phyloP scores from a whole-genome alignment of 352 stramenopile genomes.

The Pythium volutum region DNA sequence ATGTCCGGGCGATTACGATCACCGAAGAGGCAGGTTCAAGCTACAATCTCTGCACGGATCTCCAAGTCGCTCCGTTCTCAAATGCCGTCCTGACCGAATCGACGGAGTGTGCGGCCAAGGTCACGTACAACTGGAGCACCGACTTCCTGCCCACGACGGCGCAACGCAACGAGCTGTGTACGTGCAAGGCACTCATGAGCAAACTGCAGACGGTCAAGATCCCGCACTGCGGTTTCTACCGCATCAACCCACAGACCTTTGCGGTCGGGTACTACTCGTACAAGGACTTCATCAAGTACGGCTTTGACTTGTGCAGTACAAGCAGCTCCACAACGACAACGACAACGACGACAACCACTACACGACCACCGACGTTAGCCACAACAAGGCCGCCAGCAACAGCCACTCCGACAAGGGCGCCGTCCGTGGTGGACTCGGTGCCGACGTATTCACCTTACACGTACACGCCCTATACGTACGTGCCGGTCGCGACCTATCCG shows the following conservation, averaged over 20 bases:
- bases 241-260: not conserved
- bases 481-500: no score
- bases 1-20: not conserved
- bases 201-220: not conserved
- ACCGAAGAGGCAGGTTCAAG: not conserved
- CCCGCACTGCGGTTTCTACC: not conserved
- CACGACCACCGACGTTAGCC: not conserved
- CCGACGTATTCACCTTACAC: constrained; percentile 1
- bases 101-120: not conserved
- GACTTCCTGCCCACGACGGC: not conserved
- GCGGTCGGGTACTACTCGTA: not conserved
- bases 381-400: not conserved
- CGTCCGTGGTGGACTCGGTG: not conserved
- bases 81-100: not conserved
- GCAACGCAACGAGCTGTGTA: not conserved
- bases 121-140: constrained; percentile 1
- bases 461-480: constrained; percentile 2
- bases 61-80: not conserved
- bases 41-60: not conserved
- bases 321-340: not conserved
- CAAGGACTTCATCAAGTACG: constrained; percentile 1
- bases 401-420: not conserved
- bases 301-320: not conserved
- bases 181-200: not conserved
- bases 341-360: not conserved